These are phyloP conservation scores for Afroboletus lepidellus DNA, from an alignment of 1,284 basidiomycete genomes.

Conservation along the genomic window DNA sequence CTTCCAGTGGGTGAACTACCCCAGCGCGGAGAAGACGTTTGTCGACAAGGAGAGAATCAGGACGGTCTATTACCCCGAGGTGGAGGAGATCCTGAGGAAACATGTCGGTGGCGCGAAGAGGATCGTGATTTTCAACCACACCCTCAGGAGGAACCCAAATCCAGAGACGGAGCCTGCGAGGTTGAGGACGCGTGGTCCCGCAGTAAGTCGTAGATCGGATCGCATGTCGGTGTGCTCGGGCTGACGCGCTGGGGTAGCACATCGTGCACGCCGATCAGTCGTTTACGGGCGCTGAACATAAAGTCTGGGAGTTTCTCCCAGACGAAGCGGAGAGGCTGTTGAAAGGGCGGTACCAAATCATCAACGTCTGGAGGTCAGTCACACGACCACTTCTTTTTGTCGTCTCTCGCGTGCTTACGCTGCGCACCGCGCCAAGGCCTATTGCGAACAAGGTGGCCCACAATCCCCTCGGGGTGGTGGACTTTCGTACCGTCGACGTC, in stretches of 20 bases:
- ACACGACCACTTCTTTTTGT: background rate
- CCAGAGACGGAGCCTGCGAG: background rate
- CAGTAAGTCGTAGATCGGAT: background rate
- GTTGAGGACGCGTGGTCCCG: background rate
- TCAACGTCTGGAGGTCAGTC: slow-evolving; percentile 1
- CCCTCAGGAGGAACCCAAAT: background rate
- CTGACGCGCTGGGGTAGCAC: background rate
- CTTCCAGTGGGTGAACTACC: background rate
- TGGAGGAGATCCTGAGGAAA: background rate
- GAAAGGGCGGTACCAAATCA: background rate
- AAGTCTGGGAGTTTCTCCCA: background rate
- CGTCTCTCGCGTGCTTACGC: background rate
- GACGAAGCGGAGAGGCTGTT: background rate
- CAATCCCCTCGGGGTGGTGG: slow-evolving; percentile 46
- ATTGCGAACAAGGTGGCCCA: slow-evolving; percentile 34
- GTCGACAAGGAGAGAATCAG: background rate
- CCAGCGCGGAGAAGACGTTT: background rate
- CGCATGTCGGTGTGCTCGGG: background rate
- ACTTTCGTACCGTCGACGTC: slow-evolving; percentile 41
- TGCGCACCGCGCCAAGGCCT: background rate
- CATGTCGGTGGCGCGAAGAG: background rate
- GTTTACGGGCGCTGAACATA: background rate
- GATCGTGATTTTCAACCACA: background rate
- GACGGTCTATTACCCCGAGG: background rate
- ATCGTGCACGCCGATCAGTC: background rate